Evolutionary conservation across 768 basidiomycete genomes (phyloP), one percentile per base, ranked within the genome.

Genomic region (Auriculariales sp.): DNA sequence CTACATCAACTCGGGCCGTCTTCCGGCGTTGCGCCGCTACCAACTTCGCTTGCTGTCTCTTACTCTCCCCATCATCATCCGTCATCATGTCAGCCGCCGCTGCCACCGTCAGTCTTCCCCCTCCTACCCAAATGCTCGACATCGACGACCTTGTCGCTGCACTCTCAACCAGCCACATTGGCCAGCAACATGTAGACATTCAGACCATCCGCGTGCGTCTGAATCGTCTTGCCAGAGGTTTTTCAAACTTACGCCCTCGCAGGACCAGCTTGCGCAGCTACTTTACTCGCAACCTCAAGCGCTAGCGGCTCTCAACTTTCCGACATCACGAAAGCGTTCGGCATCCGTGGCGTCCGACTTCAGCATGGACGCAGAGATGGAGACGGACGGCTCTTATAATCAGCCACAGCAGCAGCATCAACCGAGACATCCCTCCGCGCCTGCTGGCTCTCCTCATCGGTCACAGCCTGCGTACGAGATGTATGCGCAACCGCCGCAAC

Each of bases 201-300:
- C 22, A 19, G 19, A 25, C 39, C 39, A 44, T 44, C 11, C 22
- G 39, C 12, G 39, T 44, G 22, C 11, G 39, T 7, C 7, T 12
- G 19, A 12, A 11, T 44, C 17, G 10, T 11, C 39, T 10, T 22
- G 39, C 39, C 39, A 44, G 22, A 12, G n/a, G n/a, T n/a, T n/a
- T n/a, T n/a, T n/a, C n/a, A n/a, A 19, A 25, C 39, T 44, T 11
- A 44, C 39, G 4, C 19, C 22, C 7, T 9, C 4, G 22, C 39
- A 44, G 39, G 39, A 44, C 39, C 39, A 44, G 39, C 39, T 44
- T 25, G 39, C 39, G 3, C 39, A 44, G 39, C 39, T 44, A 25
- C 39, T 44, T 10, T 44, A 44, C 39, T 19, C 39, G 15, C 39
- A 44, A 25, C 12, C 39, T 5, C 22, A 19, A 5, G 24, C 39